Base-by-base conservation (phyloP, 1,284 basidiomycete genomes). In the Vanrija pseudolonga region DNA sequence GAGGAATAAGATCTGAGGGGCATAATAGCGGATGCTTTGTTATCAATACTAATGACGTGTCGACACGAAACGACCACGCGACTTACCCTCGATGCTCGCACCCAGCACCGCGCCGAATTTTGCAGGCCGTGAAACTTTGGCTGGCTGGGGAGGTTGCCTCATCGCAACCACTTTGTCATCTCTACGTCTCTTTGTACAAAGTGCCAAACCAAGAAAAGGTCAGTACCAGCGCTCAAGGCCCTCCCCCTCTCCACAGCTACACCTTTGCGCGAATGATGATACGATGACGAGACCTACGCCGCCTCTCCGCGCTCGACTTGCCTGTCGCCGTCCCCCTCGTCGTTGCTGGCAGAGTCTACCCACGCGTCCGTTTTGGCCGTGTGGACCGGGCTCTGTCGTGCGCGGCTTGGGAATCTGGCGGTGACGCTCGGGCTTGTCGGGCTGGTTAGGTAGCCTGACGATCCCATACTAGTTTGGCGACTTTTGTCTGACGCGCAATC, bases 391-490 rank as follows among this genome's bases (percentile, higher is more conserved):
- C 26, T 20, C 39, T 40, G 32, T 24, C 20, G 37, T 19, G 39
- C 24, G 23, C 58, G 45, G 55, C 42, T 28, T 41, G 56, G 65
- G 40, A 26, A 51, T 51, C 58, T 36, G 40, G 46, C 18, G 15
- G 44, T n/a, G 54, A 39, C 44, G 42, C 28, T 40, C 7, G 39
- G 39, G 39, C 39, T 18, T 39, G 38, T 17, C 17, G 23, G 37
- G 12, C n/a, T 47, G 41, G 48, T 7, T 24, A 51, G 49, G 43
- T 51, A 49, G 65, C 46, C 51, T 72, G 72, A 60, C 67, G 72
- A 73, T 62, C 61, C 59, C 59, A 53, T 50, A 65, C 65, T 73
- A 73, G 72, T 74, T 74, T 74, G 72, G 72, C 72, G 70, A 74
- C 71, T 71, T 69, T 66, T 57, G 65, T 59, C 63, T 71, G 69